These are phyloP conservation scores for Cicer cuneatum DNA, from an alignment of 306 rosid species.

Conservation along the genomic window DNA sequence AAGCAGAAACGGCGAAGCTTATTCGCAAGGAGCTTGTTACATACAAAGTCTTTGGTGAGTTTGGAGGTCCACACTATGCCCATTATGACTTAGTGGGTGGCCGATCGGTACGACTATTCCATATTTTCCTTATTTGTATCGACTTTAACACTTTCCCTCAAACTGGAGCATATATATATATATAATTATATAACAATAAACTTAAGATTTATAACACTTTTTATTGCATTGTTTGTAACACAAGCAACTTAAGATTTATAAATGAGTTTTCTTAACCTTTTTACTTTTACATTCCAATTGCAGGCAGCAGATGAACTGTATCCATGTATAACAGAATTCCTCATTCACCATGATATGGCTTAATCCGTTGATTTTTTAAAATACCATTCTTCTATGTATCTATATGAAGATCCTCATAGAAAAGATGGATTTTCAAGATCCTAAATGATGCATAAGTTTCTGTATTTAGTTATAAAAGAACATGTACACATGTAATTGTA, in stretches of 20 bases:
- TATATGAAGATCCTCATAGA: conserved; percentile 34
- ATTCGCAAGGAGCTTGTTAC: conserved; percentile 69
- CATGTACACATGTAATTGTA: neutral
- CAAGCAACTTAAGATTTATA: conserved; percentile 17
- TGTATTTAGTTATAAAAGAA: conserved; percentile 21
- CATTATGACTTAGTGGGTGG: conserved; percentile 95
- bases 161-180: no score
- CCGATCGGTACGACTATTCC: conserved; percentile 60
- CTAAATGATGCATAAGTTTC: conserved; percentile 5
- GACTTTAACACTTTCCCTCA: no score
- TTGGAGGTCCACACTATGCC: conserved; percentile 81
- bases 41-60: conserved; percentile 81
- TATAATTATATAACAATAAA: no score
- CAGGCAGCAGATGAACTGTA: conserved; percentile 79
- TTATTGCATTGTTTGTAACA: neutral
- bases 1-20: conserved; percentile 81
- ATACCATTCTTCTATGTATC: conserved; percentile 41
- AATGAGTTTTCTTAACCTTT: conserved; percentile 20
- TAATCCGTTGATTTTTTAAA: conserved; percentile 42
- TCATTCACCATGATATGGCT: conserved; percentile 66
- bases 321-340: conserved; percentile 74
- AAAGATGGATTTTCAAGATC: conserved; percentile 35
- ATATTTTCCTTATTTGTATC: neutral
- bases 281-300: conserved; percentile 43
- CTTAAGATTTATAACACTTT: no score